A percentile compares a stretch with the other conserved stretches of the same genome.
Evolutionary conservation across 2,329 filamentous ascomycete species (phyloP).

Genomic region (Aspergillus melleus): DNA sequence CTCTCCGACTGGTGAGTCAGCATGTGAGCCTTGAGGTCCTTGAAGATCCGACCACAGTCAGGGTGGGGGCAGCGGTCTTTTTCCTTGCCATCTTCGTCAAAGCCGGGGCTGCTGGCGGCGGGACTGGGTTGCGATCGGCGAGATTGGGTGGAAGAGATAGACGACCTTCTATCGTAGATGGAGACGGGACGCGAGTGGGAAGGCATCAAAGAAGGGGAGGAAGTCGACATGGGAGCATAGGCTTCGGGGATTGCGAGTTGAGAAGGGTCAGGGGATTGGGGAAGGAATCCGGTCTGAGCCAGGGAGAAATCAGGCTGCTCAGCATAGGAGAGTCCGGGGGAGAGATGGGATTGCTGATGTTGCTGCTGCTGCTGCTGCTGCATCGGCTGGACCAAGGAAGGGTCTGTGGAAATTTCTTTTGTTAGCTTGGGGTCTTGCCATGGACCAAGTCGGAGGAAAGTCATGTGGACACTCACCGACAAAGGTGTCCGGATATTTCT

Average conservation of each 20-base stretch:
- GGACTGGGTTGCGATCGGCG: slow-evolving; percentile 61
- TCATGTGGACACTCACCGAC: slow-evolving; percentile 29
- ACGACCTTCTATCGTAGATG: slow-evolving; percentile 60
- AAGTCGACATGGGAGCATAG: slow-evolving; percentile 24
- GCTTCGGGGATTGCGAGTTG: slow-evolving; percentile 31
- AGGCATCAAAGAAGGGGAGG: slow-evolving; percentile 67
- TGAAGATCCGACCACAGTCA: slow-evolving; percentile 83
- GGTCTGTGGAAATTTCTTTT: slow-evolving; percentile 45
- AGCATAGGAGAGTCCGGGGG: slow-evolving; percentile 33
- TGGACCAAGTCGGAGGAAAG: background rate
- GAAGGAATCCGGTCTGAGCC: slow-evolving; percentile 29
- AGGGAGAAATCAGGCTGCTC: slow-evolving; percentile 34
- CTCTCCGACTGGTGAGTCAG: slow-evolving; percentile 88
- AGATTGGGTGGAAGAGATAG: slow-evolving; percentile 70
- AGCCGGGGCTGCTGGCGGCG: slow-evolving; percentile 61
- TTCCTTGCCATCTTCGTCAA: slow-evolving; percentile 61
- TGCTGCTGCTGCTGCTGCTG: slow-evolving; percentile 24
- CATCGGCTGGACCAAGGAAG: slow-evolving; percentile 58
- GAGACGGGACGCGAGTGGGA: slow-evolving; percentile 55
- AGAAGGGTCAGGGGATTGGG: slow-evolving; percentile 39
- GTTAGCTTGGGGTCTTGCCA: background rate
- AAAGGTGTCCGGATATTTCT: slow-evolving; percentile 43
- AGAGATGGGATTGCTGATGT: slow-evolving; percentile 29
- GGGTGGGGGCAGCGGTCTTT: slow-evolving; percentile 76
- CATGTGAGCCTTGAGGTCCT: slow-evolving; percentile 92